Conservation (phyloP, 2,329 filamentous ascomycete species). For the Aspergillus sp. region DNA sequence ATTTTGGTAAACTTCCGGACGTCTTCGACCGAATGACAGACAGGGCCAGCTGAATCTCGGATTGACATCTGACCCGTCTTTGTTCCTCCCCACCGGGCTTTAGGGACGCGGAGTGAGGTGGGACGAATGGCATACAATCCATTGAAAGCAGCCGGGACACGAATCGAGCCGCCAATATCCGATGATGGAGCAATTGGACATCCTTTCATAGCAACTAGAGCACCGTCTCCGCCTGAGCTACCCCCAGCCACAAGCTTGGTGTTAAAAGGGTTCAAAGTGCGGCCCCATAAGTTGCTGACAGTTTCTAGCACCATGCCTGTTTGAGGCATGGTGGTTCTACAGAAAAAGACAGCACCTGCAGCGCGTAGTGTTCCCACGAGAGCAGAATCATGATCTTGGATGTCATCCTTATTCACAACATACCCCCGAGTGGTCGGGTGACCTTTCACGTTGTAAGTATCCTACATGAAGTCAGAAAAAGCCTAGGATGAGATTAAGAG, state of each 20-base stretch:
- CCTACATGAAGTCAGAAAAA: no score
- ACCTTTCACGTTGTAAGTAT: no score
- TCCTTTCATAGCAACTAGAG: slow-evolving; percentile 32
- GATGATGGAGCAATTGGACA: slow-evolving; percentile 32
- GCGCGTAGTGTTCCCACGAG: slow-evolving; percentile 19
- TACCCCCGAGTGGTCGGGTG: no score
- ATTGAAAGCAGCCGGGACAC: slow-evolving; percentile 25
- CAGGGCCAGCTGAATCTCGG: no score
- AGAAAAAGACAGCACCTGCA: slow-evolving; percentile 25
- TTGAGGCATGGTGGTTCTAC: slow-evolving; percentile 31
- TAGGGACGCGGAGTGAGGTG: no score
- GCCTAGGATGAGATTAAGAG: no score
- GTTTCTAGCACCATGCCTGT: slow-evolving; percentile 26
- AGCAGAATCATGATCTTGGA: slow-evolving; percentile 7
- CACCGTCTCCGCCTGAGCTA: slow-evolving; percentile 31
- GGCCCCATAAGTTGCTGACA: slow-evolving; percentile 23
- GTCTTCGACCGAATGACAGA: no score
- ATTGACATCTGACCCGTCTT: no score
- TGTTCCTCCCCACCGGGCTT: no score
- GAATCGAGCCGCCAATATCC: slow-evolving; percentile 35
- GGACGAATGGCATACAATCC: no score
- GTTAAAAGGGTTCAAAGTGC: slow-evolving; percentile 23
- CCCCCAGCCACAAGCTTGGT: slow-evolving; percentile 21
- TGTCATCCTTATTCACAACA: no score
- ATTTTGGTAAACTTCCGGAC: no score